A percentile compares a stretch with the other conserved stretches of the same genome.
These are phyloP conservation scores for Dactylellina leptospora DNA, from an alignment of 2,329 filamentous ascomycete genomes.

Conservation along the genomic window DNA sequence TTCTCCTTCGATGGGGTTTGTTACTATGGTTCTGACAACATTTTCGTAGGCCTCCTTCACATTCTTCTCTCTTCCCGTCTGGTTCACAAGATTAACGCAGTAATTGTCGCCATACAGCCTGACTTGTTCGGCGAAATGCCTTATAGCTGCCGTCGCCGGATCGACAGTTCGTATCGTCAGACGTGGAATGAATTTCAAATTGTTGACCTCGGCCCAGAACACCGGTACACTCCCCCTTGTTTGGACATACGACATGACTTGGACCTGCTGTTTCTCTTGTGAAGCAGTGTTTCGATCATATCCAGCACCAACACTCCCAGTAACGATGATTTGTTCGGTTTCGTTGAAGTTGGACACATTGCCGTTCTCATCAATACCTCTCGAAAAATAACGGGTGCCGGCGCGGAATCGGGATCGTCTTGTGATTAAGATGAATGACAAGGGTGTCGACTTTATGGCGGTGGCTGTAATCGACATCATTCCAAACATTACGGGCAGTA, in stretches of 20 bases:
- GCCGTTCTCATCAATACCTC: conserved; percentile 90
- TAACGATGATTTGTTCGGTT: conserved; percentile 88
- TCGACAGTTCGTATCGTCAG: conserved; percentile 88
- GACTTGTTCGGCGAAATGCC: conserved; percentile 94
- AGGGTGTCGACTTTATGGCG: conserved; percentile 80
- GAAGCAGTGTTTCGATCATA: conserved; percentile 52
- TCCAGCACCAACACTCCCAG: conserved; percentile 81
- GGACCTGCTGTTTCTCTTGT: conserved; percentile 74
- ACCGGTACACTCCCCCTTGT: conserved; percentile 95
- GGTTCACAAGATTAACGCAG: conserved; percentile 95
- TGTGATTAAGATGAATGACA: conserved; percentile 88
- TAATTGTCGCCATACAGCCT: conserved; percentile 94
- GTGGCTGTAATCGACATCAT: conserved; percentile 92
- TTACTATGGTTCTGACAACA: conserved; percentile 79
- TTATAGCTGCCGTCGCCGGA: conserved; percentile 78
- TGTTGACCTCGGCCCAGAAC: conserved; percentile 96
- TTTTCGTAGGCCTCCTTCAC: conserved; percentile 96
- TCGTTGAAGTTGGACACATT: conserved; percentile 99
- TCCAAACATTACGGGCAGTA: conserved; percentile 93
- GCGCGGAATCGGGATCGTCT: conserved; percentile 86
- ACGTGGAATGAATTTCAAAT: conserved; percentile 87
- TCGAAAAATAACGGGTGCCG: conserved; percentile 92
- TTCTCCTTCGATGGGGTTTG: conserved; percentile 72
- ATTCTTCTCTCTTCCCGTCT: conserved; percentile 86
- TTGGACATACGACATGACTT: conserved; percentile 93